Evolutionary conservation across 2,329 filamentous ascomycete species (phyloP).

Genomic region (Diaporthe nobilis): DNA sequence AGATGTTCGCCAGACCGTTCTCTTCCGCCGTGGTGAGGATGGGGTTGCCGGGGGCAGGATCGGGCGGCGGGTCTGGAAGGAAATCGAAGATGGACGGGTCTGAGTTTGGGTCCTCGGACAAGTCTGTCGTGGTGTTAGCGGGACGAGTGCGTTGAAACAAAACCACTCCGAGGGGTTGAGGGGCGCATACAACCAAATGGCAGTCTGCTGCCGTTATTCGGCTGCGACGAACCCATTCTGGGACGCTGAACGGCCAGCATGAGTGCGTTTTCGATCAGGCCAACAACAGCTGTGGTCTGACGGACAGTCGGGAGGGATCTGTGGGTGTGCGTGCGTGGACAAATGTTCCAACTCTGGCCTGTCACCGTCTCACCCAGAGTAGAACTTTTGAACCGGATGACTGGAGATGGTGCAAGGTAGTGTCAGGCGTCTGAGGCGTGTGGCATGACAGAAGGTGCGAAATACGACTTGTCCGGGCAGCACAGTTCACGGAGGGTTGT

Average conservation of each 20-base stretch:
- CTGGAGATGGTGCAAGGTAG: constrained; percentile 12
- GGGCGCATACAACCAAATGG: constrained; percentile 77
- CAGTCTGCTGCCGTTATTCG: constrained; percentile 65
- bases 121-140: constrained; percentile 20
- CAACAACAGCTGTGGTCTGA: constrained; percentile 32
- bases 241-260: constrained; percentile 71
- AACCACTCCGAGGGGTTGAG: background rate
- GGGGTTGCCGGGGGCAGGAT: constrained; percentile 74
- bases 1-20: constrained; percentile 70
- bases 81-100: constrained; percentile 48
- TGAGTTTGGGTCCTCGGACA: constrained; percentile 30
- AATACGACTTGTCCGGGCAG: background rate
- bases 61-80: constrained; percentile 68
- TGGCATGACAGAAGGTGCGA: constrained; percentile 19
- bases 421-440: constrained; percentile 14
- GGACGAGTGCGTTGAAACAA: background rate
- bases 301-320: background rate
- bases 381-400: background rate
- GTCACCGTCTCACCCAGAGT: background rate
- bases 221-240: constrained; percentile 73
- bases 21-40: constrained; percentile 72
- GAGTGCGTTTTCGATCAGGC: constrained; percentile 56
- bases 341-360: background rate
- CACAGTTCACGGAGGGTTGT: background rate
- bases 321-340: background rate